A percentile compares a stretch with the other conserved stretches of the same genome.
Evolutionary conservation across 164 flowering plant genomes (phyloP).

Genomic region (Piper betle): DNA sequence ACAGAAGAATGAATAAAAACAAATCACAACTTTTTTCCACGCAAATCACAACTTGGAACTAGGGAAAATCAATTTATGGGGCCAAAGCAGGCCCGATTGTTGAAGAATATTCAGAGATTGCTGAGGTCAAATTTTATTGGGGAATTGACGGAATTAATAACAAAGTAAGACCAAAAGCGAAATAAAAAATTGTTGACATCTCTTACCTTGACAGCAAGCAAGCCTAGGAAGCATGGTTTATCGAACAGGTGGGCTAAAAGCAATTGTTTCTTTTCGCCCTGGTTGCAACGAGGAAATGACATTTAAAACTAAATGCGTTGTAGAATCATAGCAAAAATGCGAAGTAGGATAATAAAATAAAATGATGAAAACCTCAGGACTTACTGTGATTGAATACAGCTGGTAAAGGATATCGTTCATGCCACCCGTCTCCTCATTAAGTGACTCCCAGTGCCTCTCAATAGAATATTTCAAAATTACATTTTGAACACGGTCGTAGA

Average conservation of each 20-base stretch:
- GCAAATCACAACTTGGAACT: too few relatives aligned
- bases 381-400: constrained; percentile 53
- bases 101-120: neutral
- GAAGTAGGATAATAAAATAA: too few relatives aligned
- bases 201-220: constrained; percentile 66
- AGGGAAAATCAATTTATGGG: too few relatives aligned
- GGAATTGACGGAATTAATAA: neutral
- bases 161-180: neutral
- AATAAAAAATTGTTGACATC: neutral
- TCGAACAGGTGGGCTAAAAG: constrained; percentile 83
- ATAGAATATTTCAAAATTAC: constrained; percentile 45
- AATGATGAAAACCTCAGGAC: neutral
- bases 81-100: too few relatives aligned
- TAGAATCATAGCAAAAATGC: too few relatives aligned
- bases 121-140: neutral
- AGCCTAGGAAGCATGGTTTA: constrained; percentile 91
- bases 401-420: constrained; percentile 91
- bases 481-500: constrained; percentile 68
- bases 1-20: too few relatives aligned
- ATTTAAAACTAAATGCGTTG: neutral
- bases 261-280: constrained; percentile 59
- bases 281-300: constrained; percentile 4
- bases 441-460: constrained; percentile 52
- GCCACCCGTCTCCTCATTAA: constrained; percentile 91
- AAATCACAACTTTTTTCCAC: too few relatives aligned